Conservation (phyloP, 106 monocot genomes). For the Apostasia ramifera region DNA sequence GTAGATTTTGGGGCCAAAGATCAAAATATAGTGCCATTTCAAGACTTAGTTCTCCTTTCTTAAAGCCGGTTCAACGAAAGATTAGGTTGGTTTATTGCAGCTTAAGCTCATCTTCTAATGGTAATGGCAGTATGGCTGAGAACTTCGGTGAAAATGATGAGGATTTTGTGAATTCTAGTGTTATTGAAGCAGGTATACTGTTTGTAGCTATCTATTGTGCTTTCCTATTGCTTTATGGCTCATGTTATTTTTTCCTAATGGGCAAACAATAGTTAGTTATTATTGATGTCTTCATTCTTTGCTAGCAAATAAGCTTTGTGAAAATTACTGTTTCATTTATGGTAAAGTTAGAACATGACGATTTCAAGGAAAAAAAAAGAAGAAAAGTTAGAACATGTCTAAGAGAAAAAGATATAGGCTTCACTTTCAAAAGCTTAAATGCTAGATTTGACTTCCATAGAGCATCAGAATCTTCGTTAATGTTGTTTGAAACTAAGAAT, state of each 20-base stretch:
- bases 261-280: not conserved
- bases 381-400: too few species aligned
- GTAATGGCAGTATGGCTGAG: slow-evolving; percentile 53
- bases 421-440: too few species aligned
- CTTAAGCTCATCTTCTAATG: slow-evolving; percentile 77
- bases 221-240: not conserved
- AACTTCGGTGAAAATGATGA: slow-evolving; percentile 61
- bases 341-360: too few species aligned
- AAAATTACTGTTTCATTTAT: too few species aligned
- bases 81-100: slow-evolving; percentile 27
- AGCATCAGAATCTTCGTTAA: too few species aligned
- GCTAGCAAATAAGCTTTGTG: too few species aligned
- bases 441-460: too few species aligned
- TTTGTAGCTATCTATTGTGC: not conserved
- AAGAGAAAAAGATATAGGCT: too few species aligned
- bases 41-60: slow-evolving; percentile 11
- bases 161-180: slow-evolving; percentile 75
- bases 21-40: slow-evolving; percentile 19
- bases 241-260: not conserved
- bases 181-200: slow-evolving; percentile 77
- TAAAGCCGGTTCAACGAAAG: slow-evolving; percentile 11
- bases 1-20: slow-evolving; percentile 51
- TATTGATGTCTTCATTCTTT: too few species aligned
- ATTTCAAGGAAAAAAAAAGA: too few species aligned
- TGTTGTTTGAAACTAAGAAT: too few species aligned